Base-by-base conservation (phyloP, 169 alveolate genomes). In the Eimeria mitis region DNA sequence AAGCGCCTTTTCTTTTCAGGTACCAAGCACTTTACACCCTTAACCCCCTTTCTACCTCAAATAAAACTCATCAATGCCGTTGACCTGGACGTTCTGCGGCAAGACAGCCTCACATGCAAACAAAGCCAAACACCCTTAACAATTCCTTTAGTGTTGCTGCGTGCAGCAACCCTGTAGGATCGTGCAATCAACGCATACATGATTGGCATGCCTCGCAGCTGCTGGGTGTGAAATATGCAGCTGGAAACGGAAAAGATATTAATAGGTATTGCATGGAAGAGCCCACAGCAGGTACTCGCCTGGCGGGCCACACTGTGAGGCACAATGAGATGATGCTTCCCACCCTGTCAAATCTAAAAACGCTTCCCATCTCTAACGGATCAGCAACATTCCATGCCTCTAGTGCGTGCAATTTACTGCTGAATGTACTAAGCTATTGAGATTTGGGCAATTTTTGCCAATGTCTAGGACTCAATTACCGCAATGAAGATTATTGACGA, bases 1-100 rank as follows among this genome's bases (percentile, higher is more conserved):
- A 87, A 63, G 63, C 40, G 92, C 44, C 78, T 87, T 61, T 87
- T 87, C 83, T 87, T 87, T 65, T 87, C 92, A 0, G 92, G 92
- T 87, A 28, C 25, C 23, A 6, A n/a, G 44, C 13, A 3, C 11
- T 54, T 59, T 31, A 83, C 25, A 25, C 9, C 56, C 9, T 52
- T 79, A n/a, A 7, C 54, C 59, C 34, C 13, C 49, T 34, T 25
- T 21, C 16, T 87, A 83, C 52, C 59, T 2, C 68, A 13, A 21
- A 1, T 19, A 14, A 52, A 19, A 0, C 14, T 49, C 71, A 31
- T 49, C 11, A 3, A n/a, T n/a, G n/a, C n/a, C n/a, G n/a, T n/a
- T n/a, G n/a, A n/a, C n/a, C n/a, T n/a, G n/a, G n/a, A n/a, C n/a
- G n/a, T n/a, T n/a, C n/a, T n/a, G n/a, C n/a, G n/a, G n/a, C n/a